Percentiles rank a stretch among this genome's conserved stretches.
Conservation (phyloP, 495 filamentous ascomycete genomes). For the Mytilinidion resinicola region DNA sequence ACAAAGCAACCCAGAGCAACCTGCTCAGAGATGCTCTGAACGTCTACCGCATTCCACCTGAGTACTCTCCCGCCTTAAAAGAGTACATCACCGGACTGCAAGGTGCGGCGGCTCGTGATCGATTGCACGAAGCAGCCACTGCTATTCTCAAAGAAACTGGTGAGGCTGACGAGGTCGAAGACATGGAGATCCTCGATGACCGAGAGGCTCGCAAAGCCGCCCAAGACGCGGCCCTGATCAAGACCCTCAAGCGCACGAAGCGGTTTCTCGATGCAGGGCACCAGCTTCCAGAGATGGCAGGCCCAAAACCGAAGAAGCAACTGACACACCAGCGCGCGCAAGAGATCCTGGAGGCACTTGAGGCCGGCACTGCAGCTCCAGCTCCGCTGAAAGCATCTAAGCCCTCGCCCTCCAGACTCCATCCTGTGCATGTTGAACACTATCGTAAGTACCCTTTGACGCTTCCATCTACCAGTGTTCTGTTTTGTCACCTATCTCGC, state of each 20-base stretch:
- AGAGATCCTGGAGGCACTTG: constrained; percentile 14
- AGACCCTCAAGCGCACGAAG: constrained; percentile 18
- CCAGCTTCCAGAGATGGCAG: background rate
- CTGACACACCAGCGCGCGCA: constrained; percentile 18
- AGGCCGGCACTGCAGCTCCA: constrained; percentile 2
- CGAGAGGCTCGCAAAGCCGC: constrained; percentile 24
- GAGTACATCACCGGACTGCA: constrained; percentile 22
- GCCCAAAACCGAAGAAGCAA: constrained; percentile 11
- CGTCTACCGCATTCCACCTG: constrained; percentile 19
- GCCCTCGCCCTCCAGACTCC: background rate
- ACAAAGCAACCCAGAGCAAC: constrained; percentile 77
- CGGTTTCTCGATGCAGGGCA: constrained; percentile 7
- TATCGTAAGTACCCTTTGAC: no score
- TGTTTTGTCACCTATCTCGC: no score
- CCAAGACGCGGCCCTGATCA: constrained; percentile 28
- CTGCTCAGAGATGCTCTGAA: constrained; percentile 72
- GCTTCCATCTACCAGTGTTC: no score
- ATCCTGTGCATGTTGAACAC: no score
- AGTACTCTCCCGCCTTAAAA: constrained; percentile 15
- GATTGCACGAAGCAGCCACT: constrained; percentile 27
- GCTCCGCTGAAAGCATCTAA: background rate
- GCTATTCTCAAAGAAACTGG: constrained; percentile 20
- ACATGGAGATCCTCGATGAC: constrained; percentile 27
- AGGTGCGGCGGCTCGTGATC: constrained; percentile 11
- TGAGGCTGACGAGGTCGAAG: constrained; percentile 5